A percentile compares a stretch with the other conserved stretches of the same genome.
These are phyloP conservation scores for Blastobotrys ciferrii DNA, from an alignment of 1,139 yeast species.

Conservation along the genomic window DNA sequence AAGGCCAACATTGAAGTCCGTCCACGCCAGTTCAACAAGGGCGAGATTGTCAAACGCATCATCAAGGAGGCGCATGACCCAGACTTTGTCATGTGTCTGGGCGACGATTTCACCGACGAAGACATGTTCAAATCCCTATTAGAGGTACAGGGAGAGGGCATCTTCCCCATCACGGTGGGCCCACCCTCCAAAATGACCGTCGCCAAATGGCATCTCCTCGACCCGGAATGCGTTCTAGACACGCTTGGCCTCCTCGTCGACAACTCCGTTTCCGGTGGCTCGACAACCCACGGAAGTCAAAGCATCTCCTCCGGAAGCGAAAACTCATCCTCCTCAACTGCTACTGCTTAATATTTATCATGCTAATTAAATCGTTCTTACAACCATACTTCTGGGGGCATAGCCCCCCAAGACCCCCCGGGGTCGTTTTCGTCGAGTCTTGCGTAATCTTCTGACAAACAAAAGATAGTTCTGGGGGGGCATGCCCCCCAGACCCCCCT, in stretches of 20 bases:
- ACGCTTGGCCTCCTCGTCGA: constrained; percentile 69
- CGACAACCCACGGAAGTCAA: constrained; percentile 2
- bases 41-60: constrained; percentile 85
- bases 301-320: constrained; percentile 1
- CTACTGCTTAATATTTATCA: neutral
- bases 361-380: neutral
- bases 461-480: no score
- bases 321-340: neutral
- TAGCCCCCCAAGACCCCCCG: no score
- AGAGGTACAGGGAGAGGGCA: constrained; percentile 25
- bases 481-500: no score
- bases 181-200: constrained; percentile 87
- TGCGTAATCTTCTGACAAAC: no score
- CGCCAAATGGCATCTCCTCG: constrained; percentile 84
- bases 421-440: no score
- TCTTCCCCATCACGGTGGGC: constrained; percentile 91
- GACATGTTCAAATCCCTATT: constrained; percentile 87
- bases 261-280: constrained; percentile 5
- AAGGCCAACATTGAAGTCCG: constrained; percentile 97
- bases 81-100: constrained; percentile 83
- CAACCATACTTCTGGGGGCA: no score
- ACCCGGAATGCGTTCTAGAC: constrained; percentile 82
- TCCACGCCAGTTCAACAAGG: constrained; percentile 91
- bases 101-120: constrained; percentile 96
- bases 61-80: constrained; percentile 54